Conservation (phyloP, 495 filamentous ascomycete species). For the Hypoxylon intermedium region DNA sequence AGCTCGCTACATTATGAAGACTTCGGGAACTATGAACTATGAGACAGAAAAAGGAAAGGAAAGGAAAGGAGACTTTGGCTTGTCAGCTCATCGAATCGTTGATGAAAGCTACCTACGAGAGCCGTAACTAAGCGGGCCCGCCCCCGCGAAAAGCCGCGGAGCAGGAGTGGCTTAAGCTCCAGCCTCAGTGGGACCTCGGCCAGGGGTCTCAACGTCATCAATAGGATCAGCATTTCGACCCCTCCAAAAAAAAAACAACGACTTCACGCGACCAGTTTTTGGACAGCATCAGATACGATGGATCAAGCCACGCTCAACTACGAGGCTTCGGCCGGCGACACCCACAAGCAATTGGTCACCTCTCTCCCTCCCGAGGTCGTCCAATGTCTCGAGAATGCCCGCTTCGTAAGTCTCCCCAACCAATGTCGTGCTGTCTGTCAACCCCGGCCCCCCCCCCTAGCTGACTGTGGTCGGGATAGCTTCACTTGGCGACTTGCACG, state of each 20-base stretch:
- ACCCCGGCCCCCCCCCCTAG: neutral
- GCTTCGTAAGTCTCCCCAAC: constrained; percentile 71
- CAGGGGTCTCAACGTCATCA: constrained; percentile 19
- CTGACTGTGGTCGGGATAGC: constrained; percentile 57
- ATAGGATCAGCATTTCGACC: constrained; percentile 15
- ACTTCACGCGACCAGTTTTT: constrained; percentile 18
- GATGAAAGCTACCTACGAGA: constrained; percentile 13
- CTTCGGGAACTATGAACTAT: too few species aligned
- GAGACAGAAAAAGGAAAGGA: neutral
- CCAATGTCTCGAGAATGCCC: constrained; percentile 88
- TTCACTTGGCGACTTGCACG: constrained; percentile 91
- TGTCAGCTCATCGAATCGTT: constrained; percentile 14
- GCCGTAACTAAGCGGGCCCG: constrained; percentile 32
- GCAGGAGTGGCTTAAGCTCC: constrained; percentile 20
- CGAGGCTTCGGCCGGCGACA: constrained; percentile 75
- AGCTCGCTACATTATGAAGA: neutral
- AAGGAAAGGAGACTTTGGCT: neutral
- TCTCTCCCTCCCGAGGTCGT: constrained; percentile 83
- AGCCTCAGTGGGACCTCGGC: constrained; percentile 16
- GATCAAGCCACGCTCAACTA: constrained; percentile 70
- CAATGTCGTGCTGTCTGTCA: neutral
- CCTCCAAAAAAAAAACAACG: constrained; percentile 3
- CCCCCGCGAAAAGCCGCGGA: constrained; percentile 36
- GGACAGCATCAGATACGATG: constrained; percentile 35
- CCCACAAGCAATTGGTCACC: constrained; percentile 69